phyloP scores from a whole-genome alignment of 129 eudicot genomes.

The Pulicaria dysenterica region DNA sequence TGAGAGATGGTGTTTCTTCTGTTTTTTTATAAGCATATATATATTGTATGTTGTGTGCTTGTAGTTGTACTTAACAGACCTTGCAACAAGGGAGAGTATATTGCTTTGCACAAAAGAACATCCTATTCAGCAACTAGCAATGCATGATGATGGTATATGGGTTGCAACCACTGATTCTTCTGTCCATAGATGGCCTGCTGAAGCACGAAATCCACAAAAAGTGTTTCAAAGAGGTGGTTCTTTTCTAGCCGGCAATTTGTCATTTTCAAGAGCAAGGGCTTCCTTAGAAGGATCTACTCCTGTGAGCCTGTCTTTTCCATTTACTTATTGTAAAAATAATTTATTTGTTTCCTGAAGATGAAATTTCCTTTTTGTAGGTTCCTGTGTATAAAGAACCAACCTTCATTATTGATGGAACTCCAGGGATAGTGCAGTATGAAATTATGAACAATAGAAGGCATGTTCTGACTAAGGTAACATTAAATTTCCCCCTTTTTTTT shows the following conservation, averaged over 20 bases:
- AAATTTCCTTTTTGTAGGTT: constrained; percentile 48
- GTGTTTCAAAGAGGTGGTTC: constrained; percentile 91
- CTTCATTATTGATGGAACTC: constrained; percentile 71
- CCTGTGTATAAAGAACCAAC: constrained; percentile 87
- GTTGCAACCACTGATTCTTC: constrained; percentile 92
- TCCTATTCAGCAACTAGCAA: constrained; percentile 78
- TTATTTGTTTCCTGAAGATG: constrained; percentile 5
- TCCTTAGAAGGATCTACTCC: constrained; percentile 96
- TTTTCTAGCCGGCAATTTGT: constrained; percentile 94
- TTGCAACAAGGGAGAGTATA: constrained; percentile 90
- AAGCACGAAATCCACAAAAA: constrained; percentile 77
- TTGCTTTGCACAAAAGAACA: constrained; percentile 86
- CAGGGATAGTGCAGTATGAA: constrained; percentile 95
- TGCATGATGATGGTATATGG: constrained; percentile 90
- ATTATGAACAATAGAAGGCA: constrained; percentile 85
- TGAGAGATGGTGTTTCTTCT: not conserved
- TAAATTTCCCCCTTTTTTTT: not conserved
- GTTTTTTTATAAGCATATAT: not conserved
- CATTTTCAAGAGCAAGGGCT: constrained; percentile 94
- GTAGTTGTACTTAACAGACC: constrained; percentile 91
- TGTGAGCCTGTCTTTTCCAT: constrained; percentile 48
- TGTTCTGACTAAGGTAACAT: constrained; percentile 84
- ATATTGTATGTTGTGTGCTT: constrained; percentile 30
- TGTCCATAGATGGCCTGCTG: constrained; percentile 94
- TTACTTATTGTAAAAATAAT: not conserved